phyloP scores from a whole-genome alignment of 768 basidiomycete species.

The Suillus placidus region DNA sequence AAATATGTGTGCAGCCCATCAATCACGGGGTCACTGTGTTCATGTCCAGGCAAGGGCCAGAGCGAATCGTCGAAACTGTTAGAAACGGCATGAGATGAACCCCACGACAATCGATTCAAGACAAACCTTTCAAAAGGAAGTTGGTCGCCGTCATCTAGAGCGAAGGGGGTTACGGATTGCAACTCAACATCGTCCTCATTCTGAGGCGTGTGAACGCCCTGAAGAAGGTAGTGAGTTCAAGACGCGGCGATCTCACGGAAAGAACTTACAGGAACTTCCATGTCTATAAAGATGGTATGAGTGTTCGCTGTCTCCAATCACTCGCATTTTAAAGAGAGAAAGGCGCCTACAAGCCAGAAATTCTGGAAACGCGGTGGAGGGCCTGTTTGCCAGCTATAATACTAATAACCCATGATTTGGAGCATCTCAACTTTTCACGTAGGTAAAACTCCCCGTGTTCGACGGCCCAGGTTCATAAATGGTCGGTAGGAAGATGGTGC shows the following conservation, averaged over 20 bases:
- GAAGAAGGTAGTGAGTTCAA: neutral
- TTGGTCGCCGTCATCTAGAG: neutral
- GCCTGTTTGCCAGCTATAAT: neutral
- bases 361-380: neutral
- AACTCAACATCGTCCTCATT: neutral
- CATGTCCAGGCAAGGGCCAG: neutral
- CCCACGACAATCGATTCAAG: neutral
- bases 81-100: neutral
- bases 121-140: neutral
- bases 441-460: neutral
- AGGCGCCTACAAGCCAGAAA: neutral
- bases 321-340: neutral
- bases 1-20: neutral
- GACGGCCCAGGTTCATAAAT: neutral
- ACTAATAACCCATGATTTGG: neutral
- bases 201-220: neutral
- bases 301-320: neutral
- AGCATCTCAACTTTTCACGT: neutral
- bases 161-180: neutral
- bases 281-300: neutral
- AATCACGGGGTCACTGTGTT: neutral
- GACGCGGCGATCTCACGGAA: neutral
- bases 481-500: neutral
- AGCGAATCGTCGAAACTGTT: neutral
- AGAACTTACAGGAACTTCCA: neutral